Evolutionary conservation across 2,329 filamentous ascomycete species (phyloP).

Genomic region (Aspergillus sergii): DNA sequence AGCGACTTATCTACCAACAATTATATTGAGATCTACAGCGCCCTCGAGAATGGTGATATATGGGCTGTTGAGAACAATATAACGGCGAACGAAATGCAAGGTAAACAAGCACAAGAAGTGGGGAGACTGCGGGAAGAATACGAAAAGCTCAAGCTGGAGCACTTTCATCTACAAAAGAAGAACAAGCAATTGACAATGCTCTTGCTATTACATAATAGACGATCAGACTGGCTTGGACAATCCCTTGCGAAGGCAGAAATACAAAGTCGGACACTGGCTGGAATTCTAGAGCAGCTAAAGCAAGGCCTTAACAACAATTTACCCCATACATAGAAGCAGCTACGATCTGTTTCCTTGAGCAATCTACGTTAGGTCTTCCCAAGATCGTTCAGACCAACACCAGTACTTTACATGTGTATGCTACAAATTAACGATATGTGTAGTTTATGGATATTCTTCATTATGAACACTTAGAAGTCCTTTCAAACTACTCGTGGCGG

Average conservation of each 20-base stretch:
- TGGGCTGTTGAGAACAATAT: background rate
- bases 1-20: conserved; percentile 1
- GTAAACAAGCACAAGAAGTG: background rate
- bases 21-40: background rate
- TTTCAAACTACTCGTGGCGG: background rate
- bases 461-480: background rate
- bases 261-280: background rate
- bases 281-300: background rate
- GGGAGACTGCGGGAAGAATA: background rate
- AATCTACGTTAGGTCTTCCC: background rate
- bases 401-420: too few species aligned
- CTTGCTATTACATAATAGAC: background rate
- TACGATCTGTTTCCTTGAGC: background rate
- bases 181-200: background rate
- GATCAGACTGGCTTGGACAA: background rate
- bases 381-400: background rate
- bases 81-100: background rate
- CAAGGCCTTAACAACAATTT: background rate
- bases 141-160: background rate
- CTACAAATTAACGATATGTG: too few species aligned
- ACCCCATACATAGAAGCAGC: background rate
- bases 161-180: background rate
- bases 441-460: too few species aligned
- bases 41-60: background rate
- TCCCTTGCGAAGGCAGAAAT: background rate